Base-by-base conservation (phyloP, 192 early-diverging fungal species). In the Dissophora globulifera region DNA sequence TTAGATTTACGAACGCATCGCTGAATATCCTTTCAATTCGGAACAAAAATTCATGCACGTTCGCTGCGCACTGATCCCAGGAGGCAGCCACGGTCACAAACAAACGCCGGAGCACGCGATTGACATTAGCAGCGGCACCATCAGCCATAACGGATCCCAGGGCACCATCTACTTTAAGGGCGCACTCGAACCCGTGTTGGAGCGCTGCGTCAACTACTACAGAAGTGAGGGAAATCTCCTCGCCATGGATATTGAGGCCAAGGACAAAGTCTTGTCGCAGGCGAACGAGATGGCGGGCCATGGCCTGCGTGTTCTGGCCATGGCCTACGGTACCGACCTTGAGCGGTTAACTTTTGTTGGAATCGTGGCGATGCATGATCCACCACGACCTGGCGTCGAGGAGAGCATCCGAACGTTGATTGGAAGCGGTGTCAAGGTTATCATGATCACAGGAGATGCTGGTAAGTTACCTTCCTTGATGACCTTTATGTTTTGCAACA, bases 361-460 rank as follows among this genome's bases (percentile, higher is more conserved):
- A 40, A 83, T 93, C 87, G 83, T 96, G 41, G 94, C 91, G 12
- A 93, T 99, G 88, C 90, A 92, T 55, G 97, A 99, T 80, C 96
- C 97, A 23, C 95, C 96, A 20, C 79, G 97, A 31, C 87, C 78
- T 48, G 90, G 89, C 29, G 91, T 95, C 16, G 83, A 82, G n/a
- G 81, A 85, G 12, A 89, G 95, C 4, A 92, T 97, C n/a, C 66
- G 81, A 16, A 81, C 80, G 33, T 78, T 97, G 43, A 80, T 90
- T 51, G 61, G 83, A 16, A 91, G 93, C 46, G 94, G 94, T 26
- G 94, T 99, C 16, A 89, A 91, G 64, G 85, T 95, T 2, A 85
- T 96, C n/a, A 98, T 99, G 96, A 95, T 99, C 31, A 99, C 97
- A 0, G 97, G 97, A 56, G 97, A 99, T 78, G 93, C 94, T 23